These are phyloP conservation scores for Colletotrichum liaoningense DNA, from an alignment of 2,329 filamentous ascomycete genomes.

Conservation along the genomic window DNA sequence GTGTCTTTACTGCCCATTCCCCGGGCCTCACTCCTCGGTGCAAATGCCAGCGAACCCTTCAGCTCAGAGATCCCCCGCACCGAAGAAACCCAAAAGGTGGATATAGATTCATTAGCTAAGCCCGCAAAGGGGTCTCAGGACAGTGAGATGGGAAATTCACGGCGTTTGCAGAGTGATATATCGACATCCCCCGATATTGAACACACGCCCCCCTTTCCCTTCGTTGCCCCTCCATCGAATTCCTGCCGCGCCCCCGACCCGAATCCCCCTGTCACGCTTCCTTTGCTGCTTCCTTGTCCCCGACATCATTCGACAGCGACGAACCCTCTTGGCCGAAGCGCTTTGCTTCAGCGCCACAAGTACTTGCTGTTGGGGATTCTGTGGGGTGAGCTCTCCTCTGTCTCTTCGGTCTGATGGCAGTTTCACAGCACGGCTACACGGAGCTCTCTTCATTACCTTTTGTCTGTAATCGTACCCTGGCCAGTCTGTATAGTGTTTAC, in stretches of 20 bases:
- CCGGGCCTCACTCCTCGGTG: constrained; percentile 7
- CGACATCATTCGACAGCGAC: constrained; percentile 35
- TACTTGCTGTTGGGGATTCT: background rate
- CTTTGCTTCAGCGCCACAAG: no score
- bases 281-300: constrained; percentile 26
- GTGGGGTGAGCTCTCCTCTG: background rate
- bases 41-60: constrained; percentile 20
- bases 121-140: no score
- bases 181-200: background rate
- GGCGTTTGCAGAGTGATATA: background rate
- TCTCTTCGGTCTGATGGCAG: constrained; percentile 34
- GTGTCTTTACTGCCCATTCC: constrained; percentile 24
- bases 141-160: background rate
- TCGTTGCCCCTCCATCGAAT: background rate
- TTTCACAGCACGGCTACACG: constrained; percentile 37
- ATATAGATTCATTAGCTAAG: no score
- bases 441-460: background rate
- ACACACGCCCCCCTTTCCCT: background rate
- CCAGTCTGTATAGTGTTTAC: background rate
- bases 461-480: background rate
- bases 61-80: constrained; percentile 24
- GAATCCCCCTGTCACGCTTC: constrained; percentile 1
- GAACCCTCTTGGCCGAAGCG: constrained; percentile 36
- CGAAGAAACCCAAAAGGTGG: background rate
- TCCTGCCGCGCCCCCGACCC: constrained; percentile 3